These are phyloP conservation scores for Colletotrichum liaoningense DNA, from an alignment of 2,329 filamentous ascomycete species.

Conservation along the genomic window DNA sequence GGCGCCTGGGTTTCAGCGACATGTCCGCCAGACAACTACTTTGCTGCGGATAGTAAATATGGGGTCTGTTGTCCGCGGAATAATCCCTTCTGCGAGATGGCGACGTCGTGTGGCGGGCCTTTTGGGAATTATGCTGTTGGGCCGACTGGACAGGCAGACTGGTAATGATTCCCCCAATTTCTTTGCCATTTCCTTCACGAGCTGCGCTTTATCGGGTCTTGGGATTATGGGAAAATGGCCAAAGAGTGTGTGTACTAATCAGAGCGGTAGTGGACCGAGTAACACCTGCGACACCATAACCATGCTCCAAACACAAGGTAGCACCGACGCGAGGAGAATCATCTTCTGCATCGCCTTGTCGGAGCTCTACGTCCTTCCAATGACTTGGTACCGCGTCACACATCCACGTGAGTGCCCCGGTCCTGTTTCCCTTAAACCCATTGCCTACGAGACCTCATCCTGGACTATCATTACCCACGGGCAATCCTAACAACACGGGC, in stretches of 20 bases:
- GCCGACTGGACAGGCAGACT: constrained; percentile 18
- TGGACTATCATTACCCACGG: neutral
- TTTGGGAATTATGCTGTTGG: constrained; percentile 11
- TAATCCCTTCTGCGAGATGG: constrained; percentile 15
- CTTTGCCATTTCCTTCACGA: neutral
- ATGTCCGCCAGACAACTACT: constrained; percentile 20
- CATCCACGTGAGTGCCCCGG: neutral
- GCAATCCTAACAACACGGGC: neutral
- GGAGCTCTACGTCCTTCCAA: constrained; percentile 10
- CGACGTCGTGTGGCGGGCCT: constrained; percentile 22
- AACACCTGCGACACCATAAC: constrained; percentile 24
- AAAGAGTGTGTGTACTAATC: neutral
- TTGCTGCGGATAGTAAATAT: constrained; percentile 19
- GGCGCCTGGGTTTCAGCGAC: constrained; percentile 8
- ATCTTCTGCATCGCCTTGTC: constrained; percentile 20
- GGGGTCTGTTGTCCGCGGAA: constrained; percentile 19
- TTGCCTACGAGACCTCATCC: neutral
- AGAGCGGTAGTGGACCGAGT: neutral
- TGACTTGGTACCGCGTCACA: constrained; percentile 24
- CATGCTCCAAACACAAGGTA: neutral
- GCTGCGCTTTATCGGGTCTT: no score
- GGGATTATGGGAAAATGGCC: no score
- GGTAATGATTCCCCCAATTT: neutral
- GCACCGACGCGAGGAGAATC: constrained; percentile 17
- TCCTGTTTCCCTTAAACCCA: neutral